Conservation (phyloP, 805 yeast species). For the Candida berthetii region DNA sequence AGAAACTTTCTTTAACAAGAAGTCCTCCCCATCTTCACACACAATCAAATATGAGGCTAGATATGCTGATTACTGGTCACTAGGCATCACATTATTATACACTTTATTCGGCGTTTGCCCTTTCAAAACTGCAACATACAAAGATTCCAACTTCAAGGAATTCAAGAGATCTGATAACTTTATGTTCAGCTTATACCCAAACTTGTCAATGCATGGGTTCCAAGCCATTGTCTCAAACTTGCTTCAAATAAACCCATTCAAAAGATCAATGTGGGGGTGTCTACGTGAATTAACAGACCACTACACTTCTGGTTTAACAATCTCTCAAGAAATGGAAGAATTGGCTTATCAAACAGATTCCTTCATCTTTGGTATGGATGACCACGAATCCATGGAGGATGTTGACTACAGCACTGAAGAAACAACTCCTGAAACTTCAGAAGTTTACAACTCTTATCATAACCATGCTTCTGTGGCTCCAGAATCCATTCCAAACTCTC, state of each 20-base stretch:
- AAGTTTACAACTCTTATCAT: too few species aligned
- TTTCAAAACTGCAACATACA: slow-evolving; percentile 61
- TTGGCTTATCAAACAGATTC: slow-evolving; percentile 1
- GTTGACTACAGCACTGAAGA: not conserved
- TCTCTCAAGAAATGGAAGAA: slow-evolving; percentile 52
- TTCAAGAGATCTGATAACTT: slow-evolving; percentile 65
- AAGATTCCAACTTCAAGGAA: slow-evolving; percentile 62
- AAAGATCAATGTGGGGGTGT: slow-evolving; percentile 41
- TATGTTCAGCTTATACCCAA: slow-evolving; percentile 69
- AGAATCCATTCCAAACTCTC: not conserved
- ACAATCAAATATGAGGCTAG: slow-evolving; percentile 53
- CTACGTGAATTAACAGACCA: slow-evolving; percentile 38
- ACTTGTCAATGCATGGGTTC: slow-evolving; percentile 67
- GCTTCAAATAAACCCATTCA: slow-evolving; percentile 64
- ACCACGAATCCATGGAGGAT: not conserved
- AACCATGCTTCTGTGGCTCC: too few species aligned
- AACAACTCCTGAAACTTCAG: not conserved
- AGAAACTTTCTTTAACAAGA: slow-evolving; percentile 55
- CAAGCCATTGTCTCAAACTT: slow-evolving; percentile 54
- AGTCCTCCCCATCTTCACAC: slow-evolving; percentile 3
- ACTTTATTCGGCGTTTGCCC: slow-evolving; percentile 82
- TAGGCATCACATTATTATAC: slow-evolving; percentile 76
- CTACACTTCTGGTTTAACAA: slow-evolving; percentile 39
- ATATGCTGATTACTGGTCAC: slow-evolving; percentile 81
- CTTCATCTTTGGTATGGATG: slow-evolving; percentile 2